Evolutionary conservation across 768 basidiomycete genomes (phyloP), one percentile per base, ranked within the genome.

Genomic region (Mycena leptocephala): DNA sequence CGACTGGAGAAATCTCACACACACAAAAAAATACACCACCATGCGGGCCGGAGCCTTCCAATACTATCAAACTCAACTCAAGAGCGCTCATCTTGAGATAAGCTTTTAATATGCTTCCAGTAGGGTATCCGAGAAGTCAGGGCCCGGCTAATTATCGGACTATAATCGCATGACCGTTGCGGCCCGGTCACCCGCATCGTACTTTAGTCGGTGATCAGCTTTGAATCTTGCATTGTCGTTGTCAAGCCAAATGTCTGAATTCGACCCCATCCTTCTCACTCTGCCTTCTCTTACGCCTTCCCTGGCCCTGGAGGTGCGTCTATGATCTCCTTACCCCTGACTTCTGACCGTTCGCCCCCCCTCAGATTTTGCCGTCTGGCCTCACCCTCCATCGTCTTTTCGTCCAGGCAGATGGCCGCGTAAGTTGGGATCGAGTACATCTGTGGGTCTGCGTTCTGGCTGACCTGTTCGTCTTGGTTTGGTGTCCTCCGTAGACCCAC

Each of bases 361-460:
- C 39, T 41, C 73, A 94, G 93, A 85, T 95, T 76, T 86, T 95
- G 51, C 93, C 93, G 8, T 86, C 89, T 76, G 94, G 94, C 10
- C 84, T 94, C 77, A 94, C 93, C 14, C 86, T 95, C 76, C 93
- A 95, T 82, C 89, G 91, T 56, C 83, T 95, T 78, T 87, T 93
- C 76, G 90, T 94, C 39, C 91, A 93, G 79, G 89, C 88, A 48
- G 90, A 92, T 80, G 94, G 93, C 55, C 89, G 88, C 82, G 93
- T 93, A 81, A 76, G 87, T 79, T 37, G 20, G 10, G 56, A 71
- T 62, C 30, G 22, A 28, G 33, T 6, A 0, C 16, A 43, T 41
- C 35, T 22, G 8, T 7, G 32, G 48, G 13, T 28, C 7, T 26
- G 20, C 26, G 33, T 10, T n/a, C 65, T 55, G 2, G 14, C 46